Percentiles rank a stretch among this genome's conserved stretches.
Evolutionary conservation across 2,329 filamentous ascomycete genomes (phyloP).

Genomic region (Ophiocordyceps camponoti-saundersi): DNA sequence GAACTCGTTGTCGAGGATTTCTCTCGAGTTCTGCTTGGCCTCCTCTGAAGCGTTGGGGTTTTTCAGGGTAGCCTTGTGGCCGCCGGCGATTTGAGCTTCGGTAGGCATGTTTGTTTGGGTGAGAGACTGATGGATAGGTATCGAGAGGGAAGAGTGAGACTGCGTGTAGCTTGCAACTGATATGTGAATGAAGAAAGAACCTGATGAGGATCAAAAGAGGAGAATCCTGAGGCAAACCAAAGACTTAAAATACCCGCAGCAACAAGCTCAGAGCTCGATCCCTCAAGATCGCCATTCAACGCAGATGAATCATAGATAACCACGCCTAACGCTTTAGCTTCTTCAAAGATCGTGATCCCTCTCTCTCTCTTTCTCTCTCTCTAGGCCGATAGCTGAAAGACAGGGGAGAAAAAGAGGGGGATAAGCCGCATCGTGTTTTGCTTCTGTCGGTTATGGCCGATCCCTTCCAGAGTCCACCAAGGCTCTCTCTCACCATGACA

Average conservation of each 20-base stretch:
- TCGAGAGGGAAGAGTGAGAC: neutral
- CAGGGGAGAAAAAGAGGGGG: neutral
- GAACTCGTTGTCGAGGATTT: slow-evolving; percentile 33
- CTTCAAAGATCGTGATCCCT: neutral
- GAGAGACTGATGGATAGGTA: neutral
- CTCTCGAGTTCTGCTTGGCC: slow-evolving; percentile 35
- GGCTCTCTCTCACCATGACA: too few species aligned
- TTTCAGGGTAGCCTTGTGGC: slow-evolving; percentile 41
- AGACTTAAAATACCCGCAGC: neutral
- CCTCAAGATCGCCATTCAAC: neutral
- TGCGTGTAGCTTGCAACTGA: neutral
- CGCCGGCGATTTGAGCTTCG: slow-evolving; percentile 33
- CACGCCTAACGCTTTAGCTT: neutral
- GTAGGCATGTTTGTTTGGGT: slow-evolving; percentile 20
- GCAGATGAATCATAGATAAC: neutral
- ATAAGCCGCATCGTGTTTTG: neutral
- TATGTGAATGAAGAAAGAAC: too few species aligned
- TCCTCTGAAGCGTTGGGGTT: slow-evolving; percentile 39
- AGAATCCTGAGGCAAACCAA: neutral
- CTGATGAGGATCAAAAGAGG: too few species aligned
- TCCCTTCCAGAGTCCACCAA: neutral
- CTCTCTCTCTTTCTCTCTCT: too few species aligned
- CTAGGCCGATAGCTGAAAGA: too few species aligned
- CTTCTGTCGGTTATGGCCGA: neutral
- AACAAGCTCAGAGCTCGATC: neutral